Conservation (phyloP, 768 basidiomycete species). For the Gloeopeniophorella convolvens region DNA sequence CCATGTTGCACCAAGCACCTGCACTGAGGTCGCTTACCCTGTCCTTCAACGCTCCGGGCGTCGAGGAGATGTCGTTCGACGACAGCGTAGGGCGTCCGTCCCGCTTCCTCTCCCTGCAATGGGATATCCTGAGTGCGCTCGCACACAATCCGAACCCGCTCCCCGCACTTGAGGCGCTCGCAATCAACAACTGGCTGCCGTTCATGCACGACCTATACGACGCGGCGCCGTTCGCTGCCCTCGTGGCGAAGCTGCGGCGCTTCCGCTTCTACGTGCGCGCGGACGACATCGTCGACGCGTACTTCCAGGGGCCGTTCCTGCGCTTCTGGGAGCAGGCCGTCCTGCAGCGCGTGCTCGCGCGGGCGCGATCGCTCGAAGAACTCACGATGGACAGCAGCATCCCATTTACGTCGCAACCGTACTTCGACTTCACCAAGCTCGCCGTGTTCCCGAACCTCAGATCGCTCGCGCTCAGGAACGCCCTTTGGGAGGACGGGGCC, state of each 20-base stretch:
- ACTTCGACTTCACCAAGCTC: not conserved
- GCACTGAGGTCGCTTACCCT: not conserved
- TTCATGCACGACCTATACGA: not conserved
- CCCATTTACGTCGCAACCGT: not conserved
- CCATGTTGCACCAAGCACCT: not conserved
- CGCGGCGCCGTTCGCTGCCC: not conserved
- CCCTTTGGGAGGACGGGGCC: not conserved
- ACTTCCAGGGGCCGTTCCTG: not conserved
- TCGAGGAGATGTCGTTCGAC: not conserved
- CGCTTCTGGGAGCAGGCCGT: not conserved
- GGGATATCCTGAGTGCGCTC: not conserved
- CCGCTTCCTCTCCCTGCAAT: not conserved
- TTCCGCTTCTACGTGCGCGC: not conserved
- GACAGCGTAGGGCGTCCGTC: not conserved
- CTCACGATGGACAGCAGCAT: not conserved
- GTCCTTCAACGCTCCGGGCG: no score
- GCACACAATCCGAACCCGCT: not conserved
- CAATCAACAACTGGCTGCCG: not conserved
- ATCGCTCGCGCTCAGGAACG: not conserved
- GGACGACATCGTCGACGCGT: not conserved
- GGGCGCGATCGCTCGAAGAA: no score
- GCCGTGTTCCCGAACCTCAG: not conserved
- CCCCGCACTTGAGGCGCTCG: not conserved
- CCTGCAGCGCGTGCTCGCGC: not conserved
- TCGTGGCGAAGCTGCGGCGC: not conserved